A percentile compares a stretch with the other conserved stretches of the same genome.
Conservation (phyloP, 2,329 filamentous ascomycete species). For the Gaeumannomyces sp. region DNA sequence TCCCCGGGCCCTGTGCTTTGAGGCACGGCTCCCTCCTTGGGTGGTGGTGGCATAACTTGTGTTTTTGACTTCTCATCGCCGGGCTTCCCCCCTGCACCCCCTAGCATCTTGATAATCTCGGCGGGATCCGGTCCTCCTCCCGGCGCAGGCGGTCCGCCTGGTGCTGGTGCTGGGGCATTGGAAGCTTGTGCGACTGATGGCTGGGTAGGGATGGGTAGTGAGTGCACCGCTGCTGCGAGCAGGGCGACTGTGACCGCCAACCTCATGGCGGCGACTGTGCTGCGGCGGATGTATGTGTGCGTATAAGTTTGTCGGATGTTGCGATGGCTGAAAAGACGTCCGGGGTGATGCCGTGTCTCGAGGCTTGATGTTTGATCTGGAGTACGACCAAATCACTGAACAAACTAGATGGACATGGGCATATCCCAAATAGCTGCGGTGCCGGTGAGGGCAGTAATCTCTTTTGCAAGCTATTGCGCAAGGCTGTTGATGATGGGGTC, state of each 20-base stretch:
- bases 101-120: background rate
- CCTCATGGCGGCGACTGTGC: background rate
- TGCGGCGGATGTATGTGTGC: background rate
- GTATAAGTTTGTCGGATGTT: background rate
- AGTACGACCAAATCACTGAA: background rate
- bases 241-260: background rate
- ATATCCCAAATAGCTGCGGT: background rate
- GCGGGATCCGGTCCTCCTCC: background rate
- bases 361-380: background rate
- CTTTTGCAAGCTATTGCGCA: no score
- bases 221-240: background rate
- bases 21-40: background rate
- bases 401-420: background rate
- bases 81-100: background rate
- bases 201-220: background rate
- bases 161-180: background rate
- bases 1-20: background rate
- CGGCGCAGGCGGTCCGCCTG: no score
- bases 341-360: background rate
- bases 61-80: background rate
- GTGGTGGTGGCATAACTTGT: background rate
- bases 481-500: background rate
- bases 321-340: background rate
- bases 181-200: background rate
- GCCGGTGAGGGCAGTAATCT: no score